These are phyloP conservation scores for Globisporangium rhizosaccharum DNA, from an alignment of 352 stramenopile genomes.

Conservation along the genomic window DNA sequence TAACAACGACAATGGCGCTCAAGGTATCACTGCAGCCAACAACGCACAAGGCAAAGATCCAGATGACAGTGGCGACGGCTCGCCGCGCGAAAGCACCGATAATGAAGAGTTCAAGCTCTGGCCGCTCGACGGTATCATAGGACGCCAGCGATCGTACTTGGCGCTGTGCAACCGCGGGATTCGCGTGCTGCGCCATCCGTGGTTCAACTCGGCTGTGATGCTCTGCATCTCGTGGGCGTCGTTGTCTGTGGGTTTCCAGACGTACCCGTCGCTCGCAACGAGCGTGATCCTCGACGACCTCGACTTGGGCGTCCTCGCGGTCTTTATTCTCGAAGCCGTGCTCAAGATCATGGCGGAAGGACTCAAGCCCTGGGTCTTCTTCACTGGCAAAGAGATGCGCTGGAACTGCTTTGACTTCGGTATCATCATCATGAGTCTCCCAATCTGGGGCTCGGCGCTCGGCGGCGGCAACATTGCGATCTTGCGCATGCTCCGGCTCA, in stretches of 20 bases:
- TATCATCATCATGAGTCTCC: conserved; percentile 78
- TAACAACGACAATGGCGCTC: neutral
- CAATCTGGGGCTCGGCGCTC: conserved; percentile 56
- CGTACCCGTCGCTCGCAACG: conserved; percentile 42
- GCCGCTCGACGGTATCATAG: conserved; percentile 28
- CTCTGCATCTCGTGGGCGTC: conserved; percentile 76
- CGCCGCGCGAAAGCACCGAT: neutral
- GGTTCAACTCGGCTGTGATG: conserved; percentile 68
- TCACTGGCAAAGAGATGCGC: conserved; percentile 60
- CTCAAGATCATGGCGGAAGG: conserved; percentile 82
- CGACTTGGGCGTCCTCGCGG: conserved; percentile 53
- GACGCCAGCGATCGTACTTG: conserved; percentile 26
- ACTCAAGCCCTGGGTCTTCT: conserved; percentile 66
- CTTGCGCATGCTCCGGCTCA: conserved; percentile 78
- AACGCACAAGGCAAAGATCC: neutral
- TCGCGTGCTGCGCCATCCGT: conserved; percentile 37
- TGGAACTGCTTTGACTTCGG: conserved; percentile 86
- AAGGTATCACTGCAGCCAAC: neutral
- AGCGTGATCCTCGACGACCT: conserved; percentile 50
- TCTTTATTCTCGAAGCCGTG: conserved; percentile 73
- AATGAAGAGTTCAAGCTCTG: conserved; percentile 28
- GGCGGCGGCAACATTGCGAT: conserved; percentile 75
- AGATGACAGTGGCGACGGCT: neutral
- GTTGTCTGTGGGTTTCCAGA: conserved; percentile 78
- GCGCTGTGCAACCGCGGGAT: conserved; percentile 35